Evolutionary conservation across 1,139 yeast species (phyloP).

Genomic region (Taphrina wiesneri): DNA sequence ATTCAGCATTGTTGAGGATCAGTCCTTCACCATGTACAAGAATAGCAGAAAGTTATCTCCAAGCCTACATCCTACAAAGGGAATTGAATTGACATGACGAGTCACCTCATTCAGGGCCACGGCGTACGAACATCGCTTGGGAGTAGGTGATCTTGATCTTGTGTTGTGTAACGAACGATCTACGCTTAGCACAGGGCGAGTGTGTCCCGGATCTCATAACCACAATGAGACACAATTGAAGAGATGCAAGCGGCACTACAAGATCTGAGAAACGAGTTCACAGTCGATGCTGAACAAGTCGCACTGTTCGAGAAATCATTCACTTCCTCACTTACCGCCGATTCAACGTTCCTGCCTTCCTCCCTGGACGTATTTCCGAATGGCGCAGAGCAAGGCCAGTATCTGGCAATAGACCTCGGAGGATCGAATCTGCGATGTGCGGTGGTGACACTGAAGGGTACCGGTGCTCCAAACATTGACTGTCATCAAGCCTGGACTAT

Average conservation of each 20-base stretch:
- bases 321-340: not conserved
- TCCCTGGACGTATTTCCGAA: slow-evolving; percentile 70
- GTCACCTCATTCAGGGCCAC: too few relatives aligned
- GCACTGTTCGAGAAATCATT: not conserved
- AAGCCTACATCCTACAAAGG: too few relatives aligned
- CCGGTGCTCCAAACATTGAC: slow-evolving; percentile 52
- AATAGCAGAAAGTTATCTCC: not conserved
- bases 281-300: not conserved
- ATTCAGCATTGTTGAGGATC: too few relatives aligned
- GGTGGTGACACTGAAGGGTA: slow-evolving; percentile 67
- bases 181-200: too few relatives aligned
- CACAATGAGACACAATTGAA: too few relatives aligned
- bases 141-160: too few relatives aligned
- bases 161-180: too few relatives aligned
- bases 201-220: too few relatives aligned
- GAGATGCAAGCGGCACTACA: not conserved
- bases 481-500: slow-evolving; percentile 37
- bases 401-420: slow-evolving; percentile 80
- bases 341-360: slow-evolving; percentile 65
- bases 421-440: slow-evolving; percentile 73
- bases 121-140: too few relatives aligned
- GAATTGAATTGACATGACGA: too few relatives aligned
- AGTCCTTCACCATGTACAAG: too few relatives aligned
- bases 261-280: not conserved
- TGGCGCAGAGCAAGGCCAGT: slow-evolving; percentile 74